phyloP scores from a whole-genome alignment of 306 rosid species.

The Betula pendula region DNA sequence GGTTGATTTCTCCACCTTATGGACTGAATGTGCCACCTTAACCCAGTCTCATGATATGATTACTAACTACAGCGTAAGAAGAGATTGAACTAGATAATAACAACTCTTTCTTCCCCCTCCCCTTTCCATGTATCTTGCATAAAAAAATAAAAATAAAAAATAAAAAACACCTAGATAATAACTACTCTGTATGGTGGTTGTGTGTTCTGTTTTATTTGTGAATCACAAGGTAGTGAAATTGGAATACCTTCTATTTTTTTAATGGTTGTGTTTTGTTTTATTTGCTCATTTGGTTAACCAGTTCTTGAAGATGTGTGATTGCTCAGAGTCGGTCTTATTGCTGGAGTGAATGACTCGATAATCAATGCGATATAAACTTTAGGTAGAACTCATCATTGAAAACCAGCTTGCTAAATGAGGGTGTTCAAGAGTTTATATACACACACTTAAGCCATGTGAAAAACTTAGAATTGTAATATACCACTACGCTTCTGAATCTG shows the following conservation, averaged over 20 bases:
- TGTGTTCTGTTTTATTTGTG: not conserved
- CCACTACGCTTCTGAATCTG: too few relatives aligned
- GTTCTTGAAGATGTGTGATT: not conserved
- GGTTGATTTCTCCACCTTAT: not conserved
- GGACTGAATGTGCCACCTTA: not conserved
- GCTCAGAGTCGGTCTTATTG: not conserved
- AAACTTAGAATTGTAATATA: too few relatives aligned
- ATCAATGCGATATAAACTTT: too few relatives aligned
- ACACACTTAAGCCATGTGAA: too few relatives aligned
- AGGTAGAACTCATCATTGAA: too few relatives aligned
- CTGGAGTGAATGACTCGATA: not conserved
- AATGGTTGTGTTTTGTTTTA: too few relatives aligned
- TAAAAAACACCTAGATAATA: not conserved
- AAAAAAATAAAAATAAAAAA: too few relatives aligned
- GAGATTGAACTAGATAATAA: constrained; percentile 1
- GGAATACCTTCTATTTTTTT: too few relatives aligned
- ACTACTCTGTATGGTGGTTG: not conserved
- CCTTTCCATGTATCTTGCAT: too few relatives aligned
- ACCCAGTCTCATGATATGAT: not conserved
- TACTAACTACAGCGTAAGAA: not conserved
- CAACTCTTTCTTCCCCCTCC: too few relatives aligned
- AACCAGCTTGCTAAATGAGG: too few relatives aligned
- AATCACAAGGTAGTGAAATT: not conserved
- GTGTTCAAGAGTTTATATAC: too few relatives aligned
- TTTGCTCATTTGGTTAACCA: not conserved